Conservation (phyloP, 2,329 filamentous ascomycete species). For the Epicoccum sorghinum region DNA sequence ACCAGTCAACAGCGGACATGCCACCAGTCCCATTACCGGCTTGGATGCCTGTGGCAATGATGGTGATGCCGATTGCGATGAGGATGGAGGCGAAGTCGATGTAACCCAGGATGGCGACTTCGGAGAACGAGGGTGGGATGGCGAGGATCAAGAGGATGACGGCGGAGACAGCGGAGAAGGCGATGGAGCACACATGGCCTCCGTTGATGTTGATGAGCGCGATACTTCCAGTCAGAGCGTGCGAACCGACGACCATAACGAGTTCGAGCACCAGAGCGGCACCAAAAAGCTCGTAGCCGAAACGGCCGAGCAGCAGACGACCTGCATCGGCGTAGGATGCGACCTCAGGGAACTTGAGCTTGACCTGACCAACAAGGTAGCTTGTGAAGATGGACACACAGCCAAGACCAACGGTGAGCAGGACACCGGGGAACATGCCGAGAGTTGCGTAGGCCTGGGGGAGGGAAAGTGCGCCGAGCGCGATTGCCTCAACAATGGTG, state of each 20-base stretch:
- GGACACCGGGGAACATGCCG: constrained; percentile 20
- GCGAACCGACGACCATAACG: constrained; percentile 24
- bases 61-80: constrained; percentile 22
- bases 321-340: constrained; percentile 21
- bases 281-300: constrained; percentile 21
- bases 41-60: constrained; percentile 20
- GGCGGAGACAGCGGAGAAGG: constrained; percentile 20
- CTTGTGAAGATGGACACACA: constrained; percentile 20
- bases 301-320: constrained; percentile 16
- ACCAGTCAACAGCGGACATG: constrained; percentile 20
- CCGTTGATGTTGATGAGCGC: constrained; percentile 23
- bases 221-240: constrained; percentile 21
- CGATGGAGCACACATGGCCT: constrained; percentile 20
- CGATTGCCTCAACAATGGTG: constrained; percentile 22
- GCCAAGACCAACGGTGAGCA: constrained; percentile 18
- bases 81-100: constrained; percentile 22
- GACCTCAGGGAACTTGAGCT: constrained; percentile 19
- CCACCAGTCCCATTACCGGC: constrained; percentile 11
- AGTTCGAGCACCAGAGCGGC: constrained; percentile 20
- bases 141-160: constrained; percentile 21
- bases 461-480: constrained; percentile 19
- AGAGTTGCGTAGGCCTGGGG: constrained; percentile 19
- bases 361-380: constrained; percentile 21
- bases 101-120: constrained; percentile 21
- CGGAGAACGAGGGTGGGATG: constrained; percentile 20